A percentile compares a stretch with the other conserved stretches of the same genome.
Evolutionary conservation across 345 rosid genomes (phyloP).

Genomic region (Laguncularia racemosa): DNA sequence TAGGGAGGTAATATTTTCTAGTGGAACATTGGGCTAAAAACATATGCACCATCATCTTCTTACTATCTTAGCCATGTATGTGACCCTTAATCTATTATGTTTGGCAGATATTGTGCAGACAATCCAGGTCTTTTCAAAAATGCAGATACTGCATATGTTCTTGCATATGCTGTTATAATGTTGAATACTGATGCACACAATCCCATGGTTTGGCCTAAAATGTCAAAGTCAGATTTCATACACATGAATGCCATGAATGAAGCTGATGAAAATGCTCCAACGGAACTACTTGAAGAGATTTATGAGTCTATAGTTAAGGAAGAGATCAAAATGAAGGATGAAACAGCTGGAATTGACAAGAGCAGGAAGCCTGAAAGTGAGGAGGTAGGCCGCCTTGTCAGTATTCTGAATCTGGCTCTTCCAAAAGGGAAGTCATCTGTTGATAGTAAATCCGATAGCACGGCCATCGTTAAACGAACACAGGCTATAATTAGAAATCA

Average conservation of each 20-base stretch:
- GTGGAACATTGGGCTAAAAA: background rate
- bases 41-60: background rate
- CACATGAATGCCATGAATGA: constrained; percentile 79
- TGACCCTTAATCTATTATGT: constrained; percentile 3
- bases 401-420: constrained; percentile 80
- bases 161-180: constrained; percentile 98
- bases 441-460: constrained; percentile 82
- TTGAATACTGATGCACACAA: constrained; percentile 96
- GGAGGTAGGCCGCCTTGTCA: constrained; percentile 84
- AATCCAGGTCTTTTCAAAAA: constrained; percentile 92
- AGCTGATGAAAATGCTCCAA: constrained; percentile 74
- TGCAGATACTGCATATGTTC: constrained; percentile 99
- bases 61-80: background rate
- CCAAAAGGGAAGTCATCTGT: constrained; percentile 61
- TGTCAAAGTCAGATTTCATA: constrained; percentile 88
- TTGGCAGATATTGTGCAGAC: constrained; percentile 87
- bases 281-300: constrained; percentile 79
- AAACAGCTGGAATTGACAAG: constrained; percentile 43
- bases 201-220: constrained; percentile 94
- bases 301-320: constrained; percentile 94
- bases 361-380: constrained; percentile 71
- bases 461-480: constrained; percentile 80
- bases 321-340: constrained; percentile 94
- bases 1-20: background rate
- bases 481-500: constrained; percentile 85